Base-by-base conservation (phyloP, 2,329 filamentous ascomycete genomes). In the Apiospora koreana region DNA sequence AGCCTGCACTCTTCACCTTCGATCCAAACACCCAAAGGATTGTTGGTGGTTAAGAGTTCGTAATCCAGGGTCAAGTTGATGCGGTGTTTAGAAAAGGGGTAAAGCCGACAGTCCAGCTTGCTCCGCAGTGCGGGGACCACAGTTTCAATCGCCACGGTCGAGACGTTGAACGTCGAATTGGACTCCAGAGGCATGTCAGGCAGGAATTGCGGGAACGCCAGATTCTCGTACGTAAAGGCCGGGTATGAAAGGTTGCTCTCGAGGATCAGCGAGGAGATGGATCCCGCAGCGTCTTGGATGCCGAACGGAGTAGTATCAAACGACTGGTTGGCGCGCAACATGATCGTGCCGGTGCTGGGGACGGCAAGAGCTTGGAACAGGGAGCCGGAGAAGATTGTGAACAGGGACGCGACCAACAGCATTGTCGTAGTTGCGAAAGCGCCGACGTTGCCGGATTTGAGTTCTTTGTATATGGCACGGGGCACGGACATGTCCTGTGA, bases 241-340 rank as follows among this genome's bases (percentile, higher is more conserved):
- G 82, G 81, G 28, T 80, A 83, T 0, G 79, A 76, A 0, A 80
- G 71, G 54, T 81, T 80, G 3, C 75, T 78, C 0, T 76, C 73
- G 1, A 83, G 76, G 3, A 83, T 78, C 3, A 83, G 72, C 0
- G 81, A 80, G 0, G 81, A 77, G 7, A 78, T 7, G 35, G 23
- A n/a, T 12, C 67, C 18, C 6, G 38, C 23, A 3, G 4, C 14
- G 28, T 18, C 21, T 10, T 14, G 2, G 1, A 1, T 3, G 18
- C 46, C 46, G 2, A 23, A n/a, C 8, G 50, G 50, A 80, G 91
- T 23, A 31, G 7, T 28, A 16, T 41, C 25, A 16, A 67, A 67
- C 8, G 38, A 25, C 41, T 45, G 35, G 35, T 65, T 64, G n/a
- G 43, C 43, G 21, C 35, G 58, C 4, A 67, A 12, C 12, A 23